Conservation (phyloP, 371 early-diverging fungal genomes). For the Mucor ambiguus region DNA sequence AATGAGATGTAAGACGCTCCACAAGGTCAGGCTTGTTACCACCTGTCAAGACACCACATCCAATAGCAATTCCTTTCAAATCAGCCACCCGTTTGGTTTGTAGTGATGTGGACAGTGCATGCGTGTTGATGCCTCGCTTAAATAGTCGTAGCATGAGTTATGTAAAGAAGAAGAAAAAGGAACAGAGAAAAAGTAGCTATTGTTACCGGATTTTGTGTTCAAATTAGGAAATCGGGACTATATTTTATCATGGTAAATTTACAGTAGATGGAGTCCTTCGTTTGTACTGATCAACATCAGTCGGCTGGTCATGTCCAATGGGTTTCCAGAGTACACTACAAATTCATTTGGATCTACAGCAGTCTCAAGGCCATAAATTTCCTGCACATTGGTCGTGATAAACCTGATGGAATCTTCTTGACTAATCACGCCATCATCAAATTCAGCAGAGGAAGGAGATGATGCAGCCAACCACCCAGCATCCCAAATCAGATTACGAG, state of each 20-base stretch:
- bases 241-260: no score
- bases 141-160: neutral
- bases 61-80: conserved; percentile 20
- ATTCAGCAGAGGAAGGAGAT: conserved; percentile 27
- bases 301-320: conserved; percentile 56
- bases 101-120: neutral
- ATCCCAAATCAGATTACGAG: conserved; percentile 74
- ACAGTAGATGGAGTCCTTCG: conserved; percentile 7
- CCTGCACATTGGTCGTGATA: conserved; percentile 71
- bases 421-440: conserved; percentile 38
- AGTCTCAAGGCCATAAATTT: conserved; percentile 55
- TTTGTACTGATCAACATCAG: conserved; percentile 39
- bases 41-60: conserved; percentile 18
- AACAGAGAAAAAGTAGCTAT: no score
- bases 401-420: conserved; percentile 70
- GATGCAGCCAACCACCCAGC: conserved; percentile 70
- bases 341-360: conserved; percentile 32
- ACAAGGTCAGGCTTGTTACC: conserved; percentile 29
- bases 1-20: conserved; percentile 9
- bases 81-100: conserved; percentile 13
- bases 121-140: neutral
- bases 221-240: no score
- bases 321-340: conserved; percentile 57
- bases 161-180: neutral
- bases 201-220: no score